Evolutionary conservation across 2,329 filamentous ascomycete genomes (phyloP), one percentile per base, ranked within the genome.

Genomic region (Pyricularia pennisetigena): DNA sequence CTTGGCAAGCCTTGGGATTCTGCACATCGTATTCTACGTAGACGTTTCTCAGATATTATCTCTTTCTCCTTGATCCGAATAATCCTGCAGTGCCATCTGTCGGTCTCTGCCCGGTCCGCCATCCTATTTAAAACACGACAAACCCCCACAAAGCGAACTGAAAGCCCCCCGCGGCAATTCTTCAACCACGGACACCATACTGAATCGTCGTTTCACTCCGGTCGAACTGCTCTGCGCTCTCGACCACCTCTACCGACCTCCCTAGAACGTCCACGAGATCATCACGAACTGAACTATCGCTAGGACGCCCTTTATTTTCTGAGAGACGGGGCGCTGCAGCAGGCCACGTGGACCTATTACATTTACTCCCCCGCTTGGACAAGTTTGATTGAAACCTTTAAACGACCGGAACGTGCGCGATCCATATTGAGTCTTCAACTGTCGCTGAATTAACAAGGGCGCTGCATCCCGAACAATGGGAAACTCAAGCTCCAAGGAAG

Each of bases 401-500:
- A 24, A 64, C 16, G 23, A 61, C 57, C 24, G 57, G 23, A 61
- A 61, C 57, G 57, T 26, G 57, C 23, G 23, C 57, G n/a, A n/a
- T n/a, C 23, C 57, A 26, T 65, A 20, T 20, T 32, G 28, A 65
- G 66, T 70, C 23, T 26, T 61, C 64, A 24, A 71, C 68, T n/a
- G 69, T 71, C 72, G 68, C 57, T 68, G 69, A 72, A 72, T 61
- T 8, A 4, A 26, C 57, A 61, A 61, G 57, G 57, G 57, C 57
- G 57, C 57, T 61, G 57, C 57, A 61, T 26, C 57, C 57, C 57
- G 57, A 61, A 75, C 71, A 73, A 94, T 94, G 91, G 91, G 91
- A 76, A 93, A 93, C 79, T 87, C 91, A 79, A 84, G 83, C 74
- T 93, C 91, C 73, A 87, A 86, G 74, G 84, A 86, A 76, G 79